Conservation (phyloP, 805 yeast species). For the Ogataea allantospora region DNA sequence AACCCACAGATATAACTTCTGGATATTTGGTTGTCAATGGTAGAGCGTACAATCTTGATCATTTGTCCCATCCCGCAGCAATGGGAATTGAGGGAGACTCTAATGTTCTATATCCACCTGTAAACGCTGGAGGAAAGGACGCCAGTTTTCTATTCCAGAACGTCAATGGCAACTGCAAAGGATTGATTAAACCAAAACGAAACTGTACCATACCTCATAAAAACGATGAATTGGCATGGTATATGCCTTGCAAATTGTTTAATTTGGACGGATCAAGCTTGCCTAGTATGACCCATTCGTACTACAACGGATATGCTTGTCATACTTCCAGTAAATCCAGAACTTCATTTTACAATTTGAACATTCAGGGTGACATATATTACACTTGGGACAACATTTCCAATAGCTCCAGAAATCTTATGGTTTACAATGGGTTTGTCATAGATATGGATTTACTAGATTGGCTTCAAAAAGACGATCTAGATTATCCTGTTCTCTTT, state of each 20-base stretch:
- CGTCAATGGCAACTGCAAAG: conserved; percentile 87
- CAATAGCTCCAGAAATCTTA: conserved; percentile 67
- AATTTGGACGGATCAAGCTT: conserved; percentile 67
- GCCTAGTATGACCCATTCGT: conserved; percentile 60
- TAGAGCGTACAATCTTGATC: conserved; percentile 66
- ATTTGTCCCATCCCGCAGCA: conserved; percentile 75
- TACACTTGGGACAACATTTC: conserved; percentile 88
- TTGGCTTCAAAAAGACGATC: conserved; percentile 70
- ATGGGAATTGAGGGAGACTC: conserved; percentile 71
- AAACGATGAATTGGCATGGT: conserved; percentile 78
- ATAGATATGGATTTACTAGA: conserved; percentile 73
- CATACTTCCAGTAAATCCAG: conserved; percentile 77
- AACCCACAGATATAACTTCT: conserved; percentile 54
- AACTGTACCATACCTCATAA: conserved; percentile 70
- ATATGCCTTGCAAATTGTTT: conserved; percentile 85
- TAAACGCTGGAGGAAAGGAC: conserved; percentile 84
- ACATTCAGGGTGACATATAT: conserved; percentile 69
- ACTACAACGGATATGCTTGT: conserved; percentile 87
- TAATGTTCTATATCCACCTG: conserved; percentile 79
- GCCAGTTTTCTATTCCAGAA: conserved; percentile 85
- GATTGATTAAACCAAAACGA: conserved; percentile 65
- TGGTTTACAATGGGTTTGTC: conserved; percentile 88
- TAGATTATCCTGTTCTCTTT: conserved; percentile 72
- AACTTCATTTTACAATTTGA: conserved; percentile 56
- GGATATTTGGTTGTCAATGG: conserved; percentile 80